Conservation (phyloP, 768 basidiomycete genomes). For the Lactarius hatsudake region DNA sequence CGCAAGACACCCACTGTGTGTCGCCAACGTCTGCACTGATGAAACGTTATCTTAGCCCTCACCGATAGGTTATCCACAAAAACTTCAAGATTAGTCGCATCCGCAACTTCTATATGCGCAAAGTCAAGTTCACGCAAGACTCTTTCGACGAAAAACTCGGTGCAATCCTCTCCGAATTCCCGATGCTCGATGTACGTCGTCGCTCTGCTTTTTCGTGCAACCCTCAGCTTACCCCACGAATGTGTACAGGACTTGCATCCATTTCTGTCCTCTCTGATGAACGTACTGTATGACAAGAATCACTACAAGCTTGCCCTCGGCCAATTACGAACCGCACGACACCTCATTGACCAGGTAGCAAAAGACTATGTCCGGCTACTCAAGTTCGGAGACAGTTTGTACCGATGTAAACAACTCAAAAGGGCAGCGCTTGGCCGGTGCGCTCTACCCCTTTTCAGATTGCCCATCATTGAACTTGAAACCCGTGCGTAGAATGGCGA, state of each 20-base stretch:
- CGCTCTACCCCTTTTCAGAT: slow-evolving; percentile 34
- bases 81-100: slow-evolving; percentile 99
- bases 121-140: slow-evolving; percentile 98
- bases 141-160: slow-evolving; percentile 94
- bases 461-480: slow-evolving; percentile 7
- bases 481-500: slow-evolving; percentile 79
- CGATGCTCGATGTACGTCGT: slow-evolving; percentile 85
- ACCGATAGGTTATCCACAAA: slow-evolving; percentile 87
- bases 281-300: slow-evolving; percentile 99
- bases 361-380: slow-evolving; percentile 96
- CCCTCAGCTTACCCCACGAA: not conserved
- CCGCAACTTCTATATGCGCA: slow-evolving; percentile 98
- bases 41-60: not conserved
- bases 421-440: slow-evolving; percentile 94
- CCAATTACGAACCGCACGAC: slow-evolving; percentile 91
- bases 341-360: slow-evolving; percentile 94
- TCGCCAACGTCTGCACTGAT: slow-evolving; percentile 3
- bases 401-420: slow-evolving; percentile 98
- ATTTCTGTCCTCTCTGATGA: slow-evolving; percentile 92
- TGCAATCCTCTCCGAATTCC: slow-evolving; percentile 93
- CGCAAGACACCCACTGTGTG: slow-evolving; percentile 93
- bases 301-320: slow-evolving; percentile 99
- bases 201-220: slow-evolving; percentile 7
- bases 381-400: slow-evolving; percentile 97
- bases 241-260: slow-evolving; percentile 82